Evolutionary conservation across 352 stramenopile genomes (phyloP).

Genomic region (Peronospora belbahrii): DNA sequence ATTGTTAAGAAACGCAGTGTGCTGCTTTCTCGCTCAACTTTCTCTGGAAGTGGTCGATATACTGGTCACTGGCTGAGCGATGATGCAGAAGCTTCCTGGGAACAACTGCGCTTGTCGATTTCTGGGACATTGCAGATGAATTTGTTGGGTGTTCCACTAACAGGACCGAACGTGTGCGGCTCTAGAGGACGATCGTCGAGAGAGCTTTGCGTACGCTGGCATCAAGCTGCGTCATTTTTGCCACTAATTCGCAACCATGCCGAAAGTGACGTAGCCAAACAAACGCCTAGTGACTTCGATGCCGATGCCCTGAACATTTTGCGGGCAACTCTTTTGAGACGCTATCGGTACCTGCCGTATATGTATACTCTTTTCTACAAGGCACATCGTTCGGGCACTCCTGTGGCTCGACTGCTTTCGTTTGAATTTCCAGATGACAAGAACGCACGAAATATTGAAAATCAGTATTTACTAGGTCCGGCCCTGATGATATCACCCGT

Average conservation of each 20-base stretch:
- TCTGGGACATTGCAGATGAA: slow-evolving; percentile 68
- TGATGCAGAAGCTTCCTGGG: slow-evolving; percentile 53
- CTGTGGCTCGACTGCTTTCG: slow-evolving; percentile 45
- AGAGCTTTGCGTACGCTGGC: slow-evolving; percentile 78
- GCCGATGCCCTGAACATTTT: slow-evolving; percentile 55
- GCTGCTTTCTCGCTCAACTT: slow-evolving; percentile 62
- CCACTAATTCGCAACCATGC: slow-evolving; percentile 75
- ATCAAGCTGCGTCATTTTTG: slow-evolving; percentile 72
- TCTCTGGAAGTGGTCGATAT: slow-evolving; percentile 52
- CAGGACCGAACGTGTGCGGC: slow-evolving; percentile 62
- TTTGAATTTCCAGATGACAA: slow-evolving; percentile 62
- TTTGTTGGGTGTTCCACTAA: slow-evolving; percentile 62
- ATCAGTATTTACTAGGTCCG: slow-evolving; percentile 65
- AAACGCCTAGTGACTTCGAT: slow-evolving; percentile 68
- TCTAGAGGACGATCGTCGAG: slow-evolving; percentile 34
- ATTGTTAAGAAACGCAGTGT: slow-evolving; percentile 59
- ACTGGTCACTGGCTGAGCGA: slow-evolving; percentile 54
- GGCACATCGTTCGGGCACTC: slow-evolving; percentile 34
- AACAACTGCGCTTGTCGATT: slow-evolving; percentile 71
- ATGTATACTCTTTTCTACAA: slow-evolving; percentile 79
- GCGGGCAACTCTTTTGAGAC: slow-evolving; percentile 43
- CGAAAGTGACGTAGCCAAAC: slow-evolving; percentile 22
- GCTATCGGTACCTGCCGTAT: slow-evolving; percentile 76
- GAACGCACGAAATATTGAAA: slow-evolving; percentile 31
- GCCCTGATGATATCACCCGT: slow-evolving; percentile 78